Conservation (phyloP, 1,284 basidiomycete species). For the Moniliophthora roreri region DNA sequence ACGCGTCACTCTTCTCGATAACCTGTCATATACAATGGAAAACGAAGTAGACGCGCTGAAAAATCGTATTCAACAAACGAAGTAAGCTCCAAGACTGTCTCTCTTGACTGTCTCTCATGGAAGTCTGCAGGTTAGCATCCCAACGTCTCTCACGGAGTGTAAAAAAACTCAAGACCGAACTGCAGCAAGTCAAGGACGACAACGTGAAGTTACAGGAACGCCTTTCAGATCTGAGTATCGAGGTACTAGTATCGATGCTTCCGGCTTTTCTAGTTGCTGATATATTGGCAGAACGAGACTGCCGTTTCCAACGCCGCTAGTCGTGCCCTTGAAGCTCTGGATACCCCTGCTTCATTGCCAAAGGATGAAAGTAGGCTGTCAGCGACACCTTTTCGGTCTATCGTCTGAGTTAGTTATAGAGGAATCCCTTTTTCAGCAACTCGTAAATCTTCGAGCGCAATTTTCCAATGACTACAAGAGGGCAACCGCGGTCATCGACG, state of each 20-base stretch:
- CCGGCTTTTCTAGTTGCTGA: background rate
- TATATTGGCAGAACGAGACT: background rate
- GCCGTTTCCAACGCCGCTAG: background rate
- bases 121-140: background rate
- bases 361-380: background rate
- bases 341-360: background rate
- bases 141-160: background rate
- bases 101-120: background rate
- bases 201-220: background rate
- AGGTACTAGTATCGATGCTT: background rate
- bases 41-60: background rate
- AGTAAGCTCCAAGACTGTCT: background rate
- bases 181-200: background rate
- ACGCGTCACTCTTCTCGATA: background rate
- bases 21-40: background rate
- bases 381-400: background rate
- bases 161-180: background rate
- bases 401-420: background rate
- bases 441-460: background rate
- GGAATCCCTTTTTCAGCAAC: background rate
- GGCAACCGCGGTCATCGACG: background rate
- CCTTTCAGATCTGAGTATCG: background rate
- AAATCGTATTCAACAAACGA: background rate
- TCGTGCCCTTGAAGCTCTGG: background rate
- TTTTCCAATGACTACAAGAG: background rate